Conservation (phyloP, 176 grass and related monocot genomes). For the Lolium perenne region DNA sequence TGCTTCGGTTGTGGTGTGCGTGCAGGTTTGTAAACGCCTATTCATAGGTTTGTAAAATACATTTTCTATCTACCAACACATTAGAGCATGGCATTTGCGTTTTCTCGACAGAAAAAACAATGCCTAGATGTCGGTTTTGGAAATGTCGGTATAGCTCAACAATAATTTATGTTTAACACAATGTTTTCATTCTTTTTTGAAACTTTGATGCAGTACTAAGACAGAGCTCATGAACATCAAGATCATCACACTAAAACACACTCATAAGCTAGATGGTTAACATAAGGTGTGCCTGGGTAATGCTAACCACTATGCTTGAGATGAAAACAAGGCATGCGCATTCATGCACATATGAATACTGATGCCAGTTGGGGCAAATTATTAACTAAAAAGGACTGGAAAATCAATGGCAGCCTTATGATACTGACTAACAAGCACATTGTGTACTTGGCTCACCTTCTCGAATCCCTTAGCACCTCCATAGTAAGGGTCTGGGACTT, state of each 20-base stretch:
- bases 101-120: not conserved
- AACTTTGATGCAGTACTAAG: not conserved
- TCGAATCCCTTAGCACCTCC: conserved; percentile 93
- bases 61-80: not conserved
- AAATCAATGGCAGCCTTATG: conserved; percentile 19
- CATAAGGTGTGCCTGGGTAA: not conserved
- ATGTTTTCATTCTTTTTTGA: not conserved
- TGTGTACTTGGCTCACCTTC: conserved; percentile 54
- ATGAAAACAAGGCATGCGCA: not conserved
- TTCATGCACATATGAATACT: conserved; percentile 1
- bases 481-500: conserved; percentile 99
- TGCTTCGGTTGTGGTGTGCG: not conserved
- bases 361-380: conserved; percentile 3
- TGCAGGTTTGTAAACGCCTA: not conserved
- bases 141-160: not conserved
- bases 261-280: not conserved
- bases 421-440: not conserved
- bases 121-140: not conserved
- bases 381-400: not conserved
- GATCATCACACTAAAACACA: conserved; percentile 2
- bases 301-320: conserved; percentile 14
- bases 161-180: not conserved
- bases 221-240: conserved; percentile 16
- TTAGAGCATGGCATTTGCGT: not conserved
- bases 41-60: not conserved